Evolutionary conservation across 139 green algal species (phyloP), one percentile per base, ranked within the genome.

Genomic region (Coccomyxa sp.): DNA sequence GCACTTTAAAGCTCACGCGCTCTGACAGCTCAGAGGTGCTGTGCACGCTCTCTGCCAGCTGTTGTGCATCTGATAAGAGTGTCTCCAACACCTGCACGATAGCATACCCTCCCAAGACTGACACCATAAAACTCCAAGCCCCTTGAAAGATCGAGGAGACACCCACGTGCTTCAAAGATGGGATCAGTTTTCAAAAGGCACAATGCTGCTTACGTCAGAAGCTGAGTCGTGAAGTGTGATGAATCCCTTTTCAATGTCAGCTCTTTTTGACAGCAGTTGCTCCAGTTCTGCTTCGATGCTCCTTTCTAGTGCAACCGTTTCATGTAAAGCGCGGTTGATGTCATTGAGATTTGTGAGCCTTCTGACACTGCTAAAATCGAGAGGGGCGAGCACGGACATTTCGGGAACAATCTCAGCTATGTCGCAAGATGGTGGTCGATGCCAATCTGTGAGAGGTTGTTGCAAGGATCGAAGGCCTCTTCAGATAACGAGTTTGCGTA

Each of bases 261-360:
- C 82, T 0, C 91, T 88, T 51, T 87, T 90, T 10, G 32, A 16
- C 77, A 94, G 71, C 71, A 95, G 85, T 30, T 82, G 27, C 74
- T 95, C 92, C 27, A 98, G 87, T 68, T 97, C 94, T 15, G 74
- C 77, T 18, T 99, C 96, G 18, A 99, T 92, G 10, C 86, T 78
- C 0, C 95, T 79, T 83, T 99, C 96, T 28, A 85, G 89, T 16
- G 93, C 90, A 0, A 94, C 75, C 0, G 90, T 93, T 21, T 98
- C 96, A 57, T 97, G 90, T 45, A 97, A 80, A 14, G 96, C 82
- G 0, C 91, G 88, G 31, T 89, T 93, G 60, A 96, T 90, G 79
- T 98, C 95, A 1, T 83, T 82, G 0, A 91, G 77, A 31, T 92
- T 94, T 3, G 89, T 93, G 18, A 97, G 84, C 15, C 32, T 18